phyloP scores from a whole-genome alignment of 768 basidiomycete genomes.

The Mycena galericulata region DNA sequence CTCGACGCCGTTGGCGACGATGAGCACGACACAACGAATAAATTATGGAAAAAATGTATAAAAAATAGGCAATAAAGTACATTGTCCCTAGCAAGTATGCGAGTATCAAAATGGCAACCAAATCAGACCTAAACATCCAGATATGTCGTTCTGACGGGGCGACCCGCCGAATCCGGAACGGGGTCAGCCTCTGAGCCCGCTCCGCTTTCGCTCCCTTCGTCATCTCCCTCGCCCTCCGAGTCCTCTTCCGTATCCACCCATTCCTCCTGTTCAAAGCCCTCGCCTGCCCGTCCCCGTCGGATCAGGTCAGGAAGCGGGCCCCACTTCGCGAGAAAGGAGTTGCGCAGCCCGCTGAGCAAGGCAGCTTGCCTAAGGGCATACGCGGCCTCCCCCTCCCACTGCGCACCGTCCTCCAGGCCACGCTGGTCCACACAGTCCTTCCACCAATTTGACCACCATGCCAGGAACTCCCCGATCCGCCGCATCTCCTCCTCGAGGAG shows the following conservation, averaged over 20 bases:
- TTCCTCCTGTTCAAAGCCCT: not conserved
- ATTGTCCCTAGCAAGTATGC: too few species aligned
- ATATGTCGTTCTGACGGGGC: not conserved
- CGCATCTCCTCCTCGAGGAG: conserved; percentile 43
- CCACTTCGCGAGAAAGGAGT: not conserved
- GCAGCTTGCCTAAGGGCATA: not conserved
- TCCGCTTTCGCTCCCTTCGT: not conserved
- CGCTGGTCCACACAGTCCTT: not conserved
- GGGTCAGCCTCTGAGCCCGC: not conserved
- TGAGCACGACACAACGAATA: too few species aligned
- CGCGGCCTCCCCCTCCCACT: not conserved
- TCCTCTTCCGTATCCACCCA: not conserved
- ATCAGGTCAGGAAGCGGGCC: not conserved
- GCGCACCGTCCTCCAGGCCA: not conserved
- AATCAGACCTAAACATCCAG: not conserved
- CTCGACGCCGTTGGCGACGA: too few species aligned
- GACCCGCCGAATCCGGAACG: not conserved
- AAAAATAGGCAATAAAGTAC: too few species aligned
- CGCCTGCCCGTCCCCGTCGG: not conserved
- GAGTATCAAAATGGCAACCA: too few species aligned
- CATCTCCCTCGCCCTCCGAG: not conserved
- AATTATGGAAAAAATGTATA: too few species aligned
- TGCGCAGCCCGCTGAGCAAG: not conserved
- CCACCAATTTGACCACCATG: too few species aligned
- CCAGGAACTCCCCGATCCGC: conserved; percentile 32